Evolutionary conservation across 768 basidiomycete species (phyloP).

Genomic region (Tubosaeta sp.): DNA sequence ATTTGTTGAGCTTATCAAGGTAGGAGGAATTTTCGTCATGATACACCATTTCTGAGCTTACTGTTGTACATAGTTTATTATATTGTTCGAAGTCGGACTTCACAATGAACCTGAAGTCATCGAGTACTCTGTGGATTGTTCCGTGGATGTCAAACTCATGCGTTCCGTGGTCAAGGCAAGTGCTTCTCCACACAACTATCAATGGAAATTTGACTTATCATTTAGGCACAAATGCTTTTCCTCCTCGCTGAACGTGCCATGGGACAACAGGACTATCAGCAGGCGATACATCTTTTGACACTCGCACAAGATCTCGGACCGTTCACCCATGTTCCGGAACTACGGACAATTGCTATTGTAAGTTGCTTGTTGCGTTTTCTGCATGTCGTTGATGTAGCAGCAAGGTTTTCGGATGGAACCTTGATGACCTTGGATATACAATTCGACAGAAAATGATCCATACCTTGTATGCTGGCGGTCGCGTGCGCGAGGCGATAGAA

Average conservation of each 20-base stretch:
- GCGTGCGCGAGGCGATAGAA: background rate
- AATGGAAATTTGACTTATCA: background rate
- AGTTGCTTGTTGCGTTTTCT: background rate
- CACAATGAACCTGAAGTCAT: too few relatives aligned
- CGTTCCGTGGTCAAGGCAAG: background rate
- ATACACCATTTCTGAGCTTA: too few relatives aligned
- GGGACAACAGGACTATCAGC: background rate
- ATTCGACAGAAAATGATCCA: background rate
- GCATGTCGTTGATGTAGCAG: background rate
- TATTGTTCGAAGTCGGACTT: too few relatives aligned
- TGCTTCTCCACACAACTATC: background rate
- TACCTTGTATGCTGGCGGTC: background rate
- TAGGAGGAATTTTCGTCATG: too few relatives aligned
- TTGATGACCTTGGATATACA: background rate
- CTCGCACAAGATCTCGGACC: background rate
- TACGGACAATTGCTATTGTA: constrained; percentile 2
- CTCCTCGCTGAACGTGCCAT: background rate
- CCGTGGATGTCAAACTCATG: background rate
- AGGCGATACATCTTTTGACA: constrained; percentile 1
- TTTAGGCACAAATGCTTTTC: constrained; percentile 2
- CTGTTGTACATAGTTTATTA: too few relatives aligned
- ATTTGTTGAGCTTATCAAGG: too few relatives aligned
- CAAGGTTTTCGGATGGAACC: constrained; percentile 14
- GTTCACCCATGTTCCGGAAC: background rate
- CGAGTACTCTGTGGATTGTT: too few relatives aligned